Percentiles rank a stretch among this genome's conserved stretches.
These are phyloP conservation scores for Begonia fuchsioides DNA, from an alignment of 306 rosid genomes.

Conservation along the genomic window DNA sequence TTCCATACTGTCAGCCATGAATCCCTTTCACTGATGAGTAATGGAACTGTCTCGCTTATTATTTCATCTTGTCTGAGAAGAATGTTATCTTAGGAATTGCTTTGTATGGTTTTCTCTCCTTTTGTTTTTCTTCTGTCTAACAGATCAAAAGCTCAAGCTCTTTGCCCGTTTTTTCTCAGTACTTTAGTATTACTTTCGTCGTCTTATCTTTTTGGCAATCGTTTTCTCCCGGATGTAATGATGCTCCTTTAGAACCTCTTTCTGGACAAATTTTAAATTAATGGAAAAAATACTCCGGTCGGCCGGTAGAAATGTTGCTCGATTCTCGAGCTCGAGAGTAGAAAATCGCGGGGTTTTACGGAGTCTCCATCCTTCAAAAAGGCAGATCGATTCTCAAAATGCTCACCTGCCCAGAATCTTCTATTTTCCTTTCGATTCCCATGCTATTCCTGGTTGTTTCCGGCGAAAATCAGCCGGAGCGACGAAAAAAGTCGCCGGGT, in stretches of 20 bases:
- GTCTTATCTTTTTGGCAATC: neutral
- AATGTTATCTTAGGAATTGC: no score
- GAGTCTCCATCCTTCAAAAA: slow-evolving; percentile 9
- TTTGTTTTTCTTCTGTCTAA: no score
- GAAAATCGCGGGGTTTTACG: slow-evolving; percentile 33
- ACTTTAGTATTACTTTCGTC: neutral
- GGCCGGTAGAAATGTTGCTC: slow-evolving; percentile 10
- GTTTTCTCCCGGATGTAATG: slow-evolving; percentile 8
- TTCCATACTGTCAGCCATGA: no score
- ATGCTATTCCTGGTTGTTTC: slow-evolving; percentile 17
- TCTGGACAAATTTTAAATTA: slow-evolving; percentile 7
- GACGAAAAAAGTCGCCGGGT: no score
- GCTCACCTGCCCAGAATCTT: neutral
- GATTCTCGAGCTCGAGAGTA: slow-evolving; percentile 20
- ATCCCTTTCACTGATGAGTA: no score
- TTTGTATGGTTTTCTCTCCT: no score
- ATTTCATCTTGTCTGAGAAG: no score
- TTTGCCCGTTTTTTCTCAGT: slow-evolving; percentile 14
- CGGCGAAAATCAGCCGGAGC: slow-evolving; percentile 8
- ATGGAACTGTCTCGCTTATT: no score
- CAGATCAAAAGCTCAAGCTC: neutral
- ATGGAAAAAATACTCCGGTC: slow-evolving; percentile 8
- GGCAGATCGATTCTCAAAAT: slow-evolving; percentile 30
- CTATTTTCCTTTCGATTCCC: slow-evolving; percentile 18
- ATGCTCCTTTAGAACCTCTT: slow-evolving; percentile 24